Base-by-base conservation (phyloP, 768 basidiomycete species). In the Lyophyllum semitale region DNA sequence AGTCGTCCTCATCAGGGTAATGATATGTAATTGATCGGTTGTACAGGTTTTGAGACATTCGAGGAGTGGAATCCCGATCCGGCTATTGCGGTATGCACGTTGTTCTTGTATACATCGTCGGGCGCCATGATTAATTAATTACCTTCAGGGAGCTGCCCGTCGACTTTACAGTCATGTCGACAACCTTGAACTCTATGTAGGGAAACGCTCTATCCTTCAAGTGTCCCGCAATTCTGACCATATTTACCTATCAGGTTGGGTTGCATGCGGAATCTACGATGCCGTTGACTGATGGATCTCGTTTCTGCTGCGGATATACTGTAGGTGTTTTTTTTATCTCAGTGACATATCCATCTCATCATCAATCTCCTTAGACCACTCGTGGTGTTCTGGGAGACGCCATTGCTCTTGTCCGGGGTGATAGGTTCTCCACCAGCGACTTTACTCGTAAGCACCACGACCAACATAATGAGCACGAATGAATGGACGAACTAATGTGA, bases 1-100 rank as follows among this genome's bases (percentile, higher is more conserved):
- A 12, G 71, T 66, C 33, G 32, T 15, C 15, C 41, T 17, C 32
- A n/a, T 42, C 29, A 15, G n/a, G 33, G 13, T 11, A 18, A n/a
- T 41, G 3, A 8, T 45, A 17, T 18, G 8, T 20, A 51, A 54
- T 49, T 47, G 17, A 32, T 48, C 12, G 23, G 38, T 17, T 3
- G 26, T 51, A 8, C 46, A 76, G 76, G 70, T 48, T 81, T 78
- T 54, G 65, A 71, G 17, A 71, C 63, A 3, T 84, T 84, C 53
- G 76, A 78, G 58, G 81, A 84, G n/a, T 84, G 83, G 83, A 82
- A 79, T 57, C 68, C 76, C 0, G 74, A 81, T 55, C 66, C 71
- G 1, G 74, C 73, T 27, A 73, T 84, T 53, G 74, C 73, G 52
- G 79, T 78, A 50, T 50, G 71, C 58, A 9, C 32, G 38, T 11